phyloP scores from a whole-genome alignment of 2,329 filamentous ascomycete genomes.

The Arthrobotrys iridis region DNA sequence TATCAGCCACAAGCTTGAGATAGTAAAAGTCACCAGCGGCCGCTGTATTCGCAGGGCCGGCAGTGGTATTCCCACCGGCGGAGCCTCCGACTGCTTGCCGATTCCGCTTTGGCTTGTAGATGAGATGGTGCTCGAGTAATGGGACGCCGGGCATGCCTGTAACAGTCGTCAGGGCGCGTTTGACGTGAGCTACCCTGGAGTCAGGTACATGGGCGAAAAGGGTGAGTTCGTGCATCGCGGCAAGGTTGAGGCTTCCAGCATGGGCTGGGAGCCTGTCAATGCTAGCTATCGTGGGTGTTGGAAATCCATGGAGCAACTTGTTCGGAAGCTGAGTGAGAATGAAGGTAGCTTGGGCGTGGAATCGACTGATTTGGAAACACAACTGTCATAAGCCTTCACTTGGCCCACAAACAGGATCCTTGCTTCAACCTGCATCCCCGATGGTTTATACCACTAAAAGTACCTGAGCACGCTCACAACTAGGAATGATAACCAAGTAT shows the following conservation, averaged over 20 bases:
- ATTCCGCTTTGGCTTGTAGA: constrained; percentile 57
- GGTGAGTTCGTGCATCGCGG: constrained; percentile 56
- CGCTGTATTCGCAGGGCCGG: constrained; percentile 26
- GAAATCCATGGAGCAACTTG: neutral
- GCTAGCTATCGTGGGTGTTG: neutral
- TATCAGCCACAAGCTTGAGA: constrained; percentile 56
- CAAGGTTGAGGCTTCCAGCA: constrained; percentile 1
- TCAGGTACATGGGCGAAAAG: constrained; percentile 57
- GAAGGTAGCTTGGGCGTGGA: neutral
- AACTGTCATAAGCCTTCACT: too few species aligned
- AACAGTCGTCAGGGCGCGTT: constrained; percentile 56
- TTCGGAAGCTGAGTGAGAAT: neutral
- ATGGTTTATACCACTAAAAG: too few species aligned
- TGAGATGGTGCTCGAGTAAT: constrained; percentile 57
- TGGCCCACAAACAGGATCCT: too few species aligned
- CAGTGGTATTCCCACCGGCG: neutral
- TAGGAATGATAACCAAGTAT: too few species aligned
- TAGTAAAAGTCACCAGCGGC: constrained; percentile 56
- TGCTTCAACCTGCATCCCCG: too few species aligned
- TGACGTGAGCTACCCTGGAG: constrained; percentile 54
- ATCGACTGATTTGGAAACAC: neutral
- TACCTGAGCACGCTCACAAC: too few species aligned
- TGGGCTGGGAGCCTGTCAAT: neutral
- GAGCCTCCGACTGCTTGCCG: constrained; percentile 40
- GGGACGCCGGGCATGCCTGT: constrained; percentile 56